These are phyloP conservation scores for Cenchrus purpureus DNA, from an alignment of 176 grass and related monocot species.

Conservation along the genomic window DNA sequence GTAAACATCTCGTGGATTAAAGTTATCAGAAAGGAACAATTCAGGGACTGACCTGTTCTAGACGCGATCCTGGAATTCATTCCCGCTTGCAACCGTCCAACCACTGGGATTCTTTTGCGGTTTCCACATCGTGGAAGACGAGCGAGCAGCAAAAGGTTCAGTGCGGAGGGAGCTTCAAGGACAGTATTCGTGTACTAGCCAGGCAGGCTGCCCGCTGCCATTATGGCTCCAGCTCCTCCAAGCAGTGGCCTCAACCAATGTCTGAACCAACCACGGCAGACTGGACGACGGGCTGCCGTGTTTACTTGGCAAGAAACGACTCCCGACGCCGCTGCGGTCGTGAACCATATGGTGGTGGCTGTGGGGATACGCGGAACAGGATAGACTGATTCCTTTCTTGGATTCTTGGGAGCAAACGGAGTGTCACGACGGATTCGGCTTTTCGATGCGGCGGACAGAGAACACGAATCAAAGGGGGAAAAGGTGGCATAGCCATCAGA, in stretches of 20 bases:
- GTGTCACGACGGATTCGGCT: neutral
- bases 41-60: neutral
- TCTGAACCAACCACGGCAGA: neutral
- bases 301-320: neutral
- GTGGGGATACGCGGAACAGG: neutral
- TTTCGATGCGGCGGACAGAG: neutral
- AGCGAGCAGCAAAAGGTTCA: neutral
- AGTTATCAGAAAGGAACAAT: neutral
- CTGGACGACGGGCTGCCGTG: neutral
- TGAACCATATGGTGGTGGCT: too few species aligned
- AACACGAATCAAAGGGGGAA: neutral
- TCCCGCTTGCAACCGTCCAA: neutral
- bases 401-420: neutral
- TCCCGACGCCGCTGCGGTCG: neutral
- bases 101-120: neutral
- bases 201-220: neutral
- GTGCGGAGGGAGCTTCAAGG: neutral
- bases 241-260: neutral
- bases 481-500: neutral
- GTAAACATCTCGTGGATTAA: neutral
- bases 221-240: too few species aligned
- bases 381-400: neutral
- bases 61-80: neutral
- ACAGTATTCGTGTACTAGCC: neutral
- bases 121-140: neutral